A percentile compares a stretch with the other conserved stretches of the same genome.
phyloP scores from a whole-genome alignment of 495 filamentous ascomycete genomes.

The Oidiodendron maius region DNA sequence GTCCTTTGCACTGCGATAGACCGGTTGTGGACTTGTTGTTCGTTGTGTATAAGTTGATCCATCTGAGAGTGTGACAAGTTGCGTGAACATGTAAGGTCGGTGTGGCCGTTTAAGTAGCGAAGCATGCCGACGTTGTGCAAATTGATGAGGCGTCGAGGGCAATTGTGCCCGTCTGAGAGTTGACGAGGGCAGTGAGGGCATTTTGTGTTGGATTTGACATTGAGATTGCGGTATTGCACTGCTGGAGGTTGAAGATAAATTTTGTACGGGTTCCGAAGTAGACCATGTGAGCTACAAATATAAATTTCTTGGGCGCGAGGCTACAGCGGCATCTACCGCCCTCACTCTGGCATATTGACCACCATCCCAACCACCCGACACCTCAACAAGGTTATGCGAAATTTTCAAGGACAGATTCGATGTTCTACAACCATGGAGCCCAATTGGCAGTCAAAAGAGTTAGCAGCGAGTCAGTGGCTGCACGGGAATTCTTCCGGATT shows the following conservation, averaged over 20 bases:
- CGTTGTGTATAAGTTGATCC: conserved; percentile 81
- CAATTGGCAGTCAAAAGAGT: not conserved
- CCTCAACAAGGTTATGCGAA: not conserved
- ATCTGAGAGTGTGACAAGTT: conserved; percentile 91
- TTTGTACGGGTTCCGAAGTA: not conserved
- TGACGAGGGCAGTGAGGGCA: conserved; percentile 8
- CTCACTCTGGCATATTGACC: too few species aligned
- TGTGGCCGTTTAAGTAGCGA: conserved; percentile 82
- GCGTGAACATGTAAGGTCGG: conserved; percentile 93
- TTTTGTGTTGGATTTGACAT: conserved; percentile 19
- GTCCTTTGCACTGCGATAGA: conserved; percentile 78
- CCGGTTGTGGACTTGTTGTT: conserved; percentile 74
- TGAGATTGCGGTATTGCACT: conserved; percentile 6
- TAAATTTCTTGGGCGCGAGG: conserved; percentile 20
- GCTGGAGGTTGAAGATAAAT: conserved; percentile 1
- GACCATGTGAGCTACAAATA: not conserved
- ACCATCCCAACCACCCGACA: too few species aligned
- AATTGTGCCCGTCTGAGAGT: not conserved
- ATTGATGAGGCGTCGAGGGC: not conserved
- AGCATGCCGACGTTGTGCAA: conserved; percentile 58
- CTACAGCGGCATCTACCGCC: too few species aligned
- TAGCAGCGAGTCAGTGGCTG: not conserved
- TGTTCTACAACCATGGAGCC: conserved; percentile 2
- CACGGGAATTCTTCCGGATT: conserved; percentile 4
- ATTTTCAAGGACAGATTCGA: not conserved